Base-by-base conservation (phyloP, 2,329 filamentous ascomycete species). In the Lachnellula hyalina region DNA sequence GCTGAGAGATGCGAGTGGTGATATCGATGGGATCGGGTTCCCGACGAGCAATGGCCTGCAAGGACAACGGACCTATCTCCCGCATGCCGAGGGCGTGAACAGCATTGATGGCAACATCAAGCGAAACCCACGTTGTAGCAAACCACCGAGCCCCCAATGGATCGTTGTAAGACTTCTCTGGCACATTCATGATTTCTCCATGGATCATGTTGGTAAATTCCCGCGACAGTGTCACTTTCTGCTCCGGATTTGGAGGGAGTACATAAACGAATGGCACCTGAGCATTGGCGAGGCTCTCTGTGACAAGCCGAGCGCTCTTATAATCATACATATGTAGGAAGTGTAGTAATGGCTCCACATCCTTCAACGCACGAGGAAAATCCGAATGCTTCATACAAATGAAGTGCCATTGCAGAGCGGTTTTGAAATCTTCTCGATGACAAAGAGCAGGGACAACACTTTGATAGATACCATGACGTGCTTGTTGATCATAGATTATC, bases 91-190 rank as follows among this genome's bases (percentile, higher is more conserved):
- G 80, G 63, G 87, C 82, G 53, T 80, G 77, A 17, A 94, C 74
- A 6, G 88, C 79, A 35, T 81, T 81, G 52, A 95, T 82, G 25
- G 90, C 83, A 61, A 86, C 81, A 53, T 92, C 84, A 9, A 91
- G 75, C 1, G 85, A 82, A 21, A 94, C 79, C 69, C 89, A 87
- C 54, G 77, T 85, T 1, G 85, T 87, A 9, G 91, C 91, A 68
- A 96, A 92, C 74, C 90, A 84, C 59, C 85, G 82, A n/a, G 91
- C 87, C 17, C 88, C 86, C 32, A 95, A 79, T 0, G 75, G 72
- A 68, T 94, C 89, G 64, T 82, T 86, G 59, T 84, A 80, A 8
- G 72, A 70, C 56, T 79, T 82, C 36, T 65, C 70, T 19, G 64
- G 52, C 6, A 69, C 61, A 46, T 64, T 54, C 41, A 68, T 57